Evolutionary conservation across 2,329 filamentous ascomycete genomes (phyloP).

Genomic region (Chaetoscypha palmicola): DNA sequence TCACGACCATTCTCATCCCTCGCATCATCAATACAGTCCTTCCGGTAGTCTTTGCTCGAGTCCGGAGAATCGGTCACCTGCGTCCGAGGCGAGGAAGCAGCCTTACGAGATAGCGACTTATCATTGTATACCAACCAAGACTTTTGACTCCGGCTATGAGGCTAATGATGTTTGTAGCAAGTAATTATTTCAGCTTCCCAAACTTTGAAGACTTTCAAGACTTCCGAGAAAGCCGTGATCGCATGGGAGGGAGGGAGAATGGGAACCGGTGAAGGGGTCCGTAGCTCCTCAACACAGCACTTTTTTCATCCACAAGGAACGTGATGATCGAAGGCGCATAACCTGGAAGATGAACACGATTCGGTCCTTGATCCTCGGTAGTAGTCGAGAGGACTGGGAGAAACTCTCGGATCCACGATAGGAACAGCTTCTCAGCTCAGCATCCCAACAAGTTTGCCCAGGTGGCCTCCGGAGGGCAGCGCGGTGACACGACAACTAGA

Average conservation of each 20-base stretch:
- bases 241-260: slow-evolving; percentile 15
- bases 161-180: slow-evolving; percentile 27
- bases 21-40: slow-evolving; percentile 2
- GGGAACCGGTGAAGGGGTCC: slow-evolving; percentile 16
- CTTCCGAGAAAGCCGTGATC: slow-evolving; percentile 35
- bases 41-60: slow-evolving; percentile 19
- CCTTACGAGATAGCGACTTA: slow-evolving; percentile 18
- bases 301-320: too few relatives aligned
- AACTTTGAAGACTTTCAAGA: slow-evolving; percentile 63
- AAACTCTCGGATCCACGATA: too few relatives aligned
- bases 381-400: too few relatives aligned
- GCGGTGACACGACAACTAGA: too few relatives aligned
- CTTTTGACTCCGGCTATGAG: too few relatives aligned
- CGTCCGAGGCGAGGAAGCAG: slow-evolving; percentile 18
- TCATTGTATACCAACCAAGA: slow-evolving; percentile 18
- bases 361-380: too few relatives aligned
- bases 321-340: too few relatives aligned
- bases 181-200: slow-evolving; percentile 66
- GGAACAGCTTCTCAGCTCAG: too few relatives aligned
- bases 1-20: slow-evolving; percentile 21
- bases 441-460: too few relatives aligned
- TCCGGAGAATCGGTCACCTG: slow-evolving; percentile 14
- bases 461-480: too few relatives aligned
- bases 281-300: too few relatives aligned
- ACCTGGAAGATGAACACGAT: too few relatives aligned